Conservation (phyloP, 2,329 filamentous ascomycete genomes). For the Chrysosphaeria jannelii region DNA sequence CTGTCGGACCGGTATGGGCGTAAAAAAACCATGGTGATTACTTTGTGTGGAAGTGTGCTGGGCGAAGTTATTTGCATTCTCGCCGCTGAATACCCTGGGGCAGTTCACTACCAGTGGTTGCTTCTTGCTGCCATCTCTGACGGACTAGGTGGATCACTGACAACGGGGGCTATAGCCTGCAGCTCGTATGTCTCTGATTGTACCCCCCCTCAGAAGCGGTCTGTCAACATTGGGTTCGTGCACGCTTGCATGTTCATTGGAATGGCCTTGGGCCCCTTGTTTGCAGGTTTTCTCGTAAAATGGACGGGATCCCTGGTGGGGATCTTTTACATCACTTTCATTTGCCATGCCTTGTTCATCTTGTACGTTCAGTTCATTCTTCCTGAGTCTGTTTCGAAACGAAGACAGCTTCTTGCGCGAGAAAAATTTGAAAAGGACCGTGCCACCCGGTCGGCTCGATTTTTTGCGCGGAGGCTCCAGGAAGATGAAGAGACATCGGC, state of each 20-base stretch:
- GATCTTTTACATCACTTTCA: slow-evolving; percentile 62
- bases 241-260: slow-evolving; percentile 71
- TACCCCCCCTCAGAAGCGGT: slow-evolving; percentile 47
- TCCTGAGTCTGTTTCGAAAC: slow-evolving; percentile 58
- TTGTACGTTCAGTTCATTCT: slow-evolving; percentile 37
- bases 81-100: slow-evolving; percentile 43
- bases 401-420: slow-evolving; percentile 36
- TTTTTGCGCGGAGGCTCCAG: slow-evolving; percentile 4
- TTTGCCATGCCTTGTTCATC: slow-evolving; percentile 44
- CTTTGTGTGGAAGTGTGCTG: slow-evolving; percentile 42
- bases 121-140: slow-evolving; percentile 51
- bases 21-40: slow-evolving; percentile 39
- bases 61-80: slow-evolving; percentile 52
- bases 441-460: slow-evolving; percentile 9
- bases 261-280: slow-evolving; percentile 59
- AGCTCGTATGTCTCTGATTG: slow-evolving; percentile 81
- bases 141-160: slow-evolving; percentile 69
- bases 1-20: slow-evolving; percentile 71
- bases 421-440: slow-evolving; percentile 28
- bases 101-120: slow-evolving; percentile 47
- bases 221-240: slow-evolving; percentile 65
- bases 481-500: slow-evolving; percentile 1
- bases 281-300: slow-evolving; percentile 55
- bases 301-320: slow-evolving; percentile 42
- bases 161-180: slow-evolving; percentile 41